A percentile compares a stretch with the other conserved stretches of the same genome.
These are phyloP conservation scores for Kodamaea ohmeri DNA, from an alignment of 1,139 yeast species.

Conservation along the genomic window DNA sequence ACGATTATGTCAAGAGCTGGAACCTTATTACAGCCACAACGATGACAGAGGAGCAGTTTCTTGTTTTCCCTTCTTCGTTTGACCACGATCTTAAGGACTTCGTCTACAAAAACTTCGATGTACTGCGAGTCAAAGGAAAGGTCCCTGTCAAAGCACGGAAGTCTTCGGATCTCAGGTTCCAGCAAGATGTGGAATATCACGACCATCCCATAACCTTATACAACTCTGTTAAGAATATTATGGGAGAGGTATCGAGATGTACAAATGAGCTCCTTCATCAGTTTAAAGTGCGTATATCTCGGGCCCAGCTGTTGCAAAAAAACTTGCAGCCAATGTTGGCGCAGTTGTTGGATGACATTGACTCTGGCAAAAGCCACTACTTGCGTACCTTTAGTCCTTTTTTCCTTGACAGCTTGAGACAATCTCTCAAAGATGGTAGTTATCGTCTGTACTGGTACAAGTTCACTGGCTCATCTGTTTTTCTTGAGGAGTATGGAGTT, in stretches of 20 bases:
- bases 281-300: conserved; percentile 11
- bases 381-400: conserved; percentile 15
- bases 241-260: conserved; percentile 11
- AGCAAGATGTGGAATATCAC: conserved; percentile 1
- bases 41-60: background rate
- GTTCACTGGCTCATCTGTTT: conserved; percentile 40
- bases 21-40: background rate
- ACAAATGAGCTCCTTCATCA: conserved; percentile 7
- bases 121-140: background rate
- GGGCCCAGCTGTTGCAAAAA: conserved; percentile 11
- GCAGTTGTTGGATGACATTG: conserved; percentile 12
- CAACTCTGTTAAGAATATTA: conserved; percentile 11
- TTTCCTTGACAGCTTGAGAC: conserved; percentile 15
- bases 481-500: conserved; percentile 40
- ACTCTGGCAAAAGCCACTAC: conserved; percentile 13
- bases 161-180: background rate
- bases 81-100: conserved; percentile 13
- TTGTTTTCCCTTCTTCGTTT: conserved; percentile 11
- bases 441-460: conserved; percentile 36
- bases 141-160: background rate
- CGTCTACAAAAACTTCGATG: conserved; percentile 6
- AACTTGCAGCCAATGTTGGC: conserved; percentile 11
- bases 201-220: conserved; percentile 12
- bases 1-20: background rate
- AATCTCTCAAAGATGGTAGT: conserved; percentile 25